Evolutionary conservation across 2,329 filamentous ascomycete species (phyloP).

Genomic region (Rachicladosporium sp.): DNA sequence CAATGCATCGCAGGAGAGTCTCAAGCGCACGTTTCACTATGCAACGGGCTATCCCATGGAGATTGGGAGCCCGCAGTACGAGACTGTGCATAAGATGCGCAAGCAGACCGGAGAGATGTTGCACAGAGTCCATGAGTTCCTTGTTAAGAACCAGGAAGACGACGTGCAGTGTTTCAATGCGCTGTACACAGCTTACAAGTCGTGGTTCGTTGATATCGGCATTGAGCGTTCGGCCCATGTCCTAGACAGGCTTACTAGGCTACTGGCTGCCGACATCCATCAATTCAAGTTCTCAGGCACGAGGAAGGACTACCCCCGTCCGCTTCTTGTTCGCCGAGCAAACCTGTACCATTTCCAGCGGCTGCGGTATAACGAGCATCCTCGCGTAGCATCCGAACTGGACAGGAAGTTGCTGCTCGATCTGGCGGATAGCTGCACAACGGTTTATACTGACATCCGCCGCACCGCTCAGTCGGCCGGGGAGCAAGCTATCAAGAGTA

Average conservation of each 20-base stretch:
- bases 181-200: conserved; percentile 80
- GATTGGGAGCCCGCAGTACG: conserved; percentile 52
- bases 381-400: conserved; percentile 76
- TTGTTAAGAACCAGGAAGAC: conserved; percentile 76
- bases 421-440: conserved; percentile 78
- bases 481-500: conserved; percentile 83
- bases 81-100: conserved; percentile 66
- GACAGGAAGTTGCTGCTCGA: conserved; percentile 78
- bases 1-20: conserved; percentile 56
- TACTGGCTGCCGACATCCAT: conserved; percentile 76
- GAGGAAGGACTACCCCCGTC: conserved; percentile 82
- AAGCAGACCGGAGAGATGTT: conserved; percentile 69
- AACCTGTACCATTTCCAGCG: conserved; percentile 91
- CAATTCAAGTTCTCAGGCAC: conserved; percentile 92
- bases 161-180: conserved; percentile 93
- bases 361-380: conserved; percentile 84
- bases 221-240: conserved; percentile 92
- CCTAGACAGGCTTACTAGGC: conserved; percentile 69
- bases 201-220: conserved; percentile 95
- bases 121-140: conserved; percentile 72
- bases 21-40: conserved; percentile 79
- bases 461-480: conserved; percentile 82
- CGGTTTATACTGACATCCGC: conserved; percentile 89
- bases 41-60: conserved; percentile 74
- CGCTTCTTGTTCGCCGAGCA: conserved; percentile 80